Percentiles rank a stretch among this genome's conserved stretches.
Evolutionary conservation across 2,329 filamentous ascomycete genomes (phyloP).

Genomic region (Epichloe sylvatica): DNA sequence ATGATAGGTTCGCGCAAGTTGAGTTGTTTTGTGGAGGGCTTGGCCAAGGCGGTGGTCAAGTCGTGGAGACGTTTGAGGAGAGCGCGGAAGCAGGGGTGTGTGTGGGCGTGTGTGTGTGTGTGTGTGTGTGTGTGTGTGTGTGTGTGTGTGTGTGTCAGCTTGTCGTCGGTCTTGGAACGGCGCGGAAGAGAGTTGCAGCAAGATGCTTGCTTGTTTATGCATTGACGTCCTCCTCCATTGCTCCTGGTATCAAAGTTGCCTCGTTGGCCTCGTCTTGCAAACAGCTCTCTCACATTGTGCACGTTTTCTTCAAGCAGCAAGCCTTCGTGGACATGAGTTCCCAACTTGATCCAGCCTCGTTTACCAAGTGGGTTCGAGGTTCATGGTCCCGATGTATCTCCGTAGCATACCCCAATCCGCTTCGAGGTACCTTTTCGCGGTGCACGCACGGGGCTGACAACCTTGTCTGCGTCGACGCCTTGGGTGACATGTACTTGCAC

Average conservation of each 20-base stretch:
- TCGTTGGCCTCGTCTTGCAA: too few species aligned
- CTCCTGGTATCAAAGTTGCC: background rate
- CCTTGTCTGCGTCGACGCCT: slow-evolving; percentile 6
- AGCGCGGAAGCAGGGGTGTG: slow-evolving; percentile 5
- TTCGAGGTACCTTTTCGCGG: slow-evolving; percentile 7
- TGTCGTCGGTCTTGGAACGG: too few species aligned
- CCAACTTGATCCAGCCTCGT: background rate
- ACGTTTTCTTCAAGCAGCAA: background rate
- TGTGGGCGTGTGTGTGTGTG: background rate
- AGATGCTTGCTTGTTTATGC: background rate
- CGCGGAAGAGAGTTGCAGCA: background rate
- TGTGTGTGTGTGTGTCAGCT: too few species aligned
- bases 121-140: background rate
- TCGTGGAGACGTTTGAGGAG: slow-evolving; percentile 1
- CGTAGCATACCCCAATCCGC: slow-evolving; percentile 1
- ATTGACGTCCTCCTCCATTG: background rate
- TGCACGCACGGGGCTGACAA: background rate
- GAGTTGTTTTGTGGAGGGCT: slow-evolving; percentile 6
- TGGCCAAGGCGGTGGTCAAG: background rate
- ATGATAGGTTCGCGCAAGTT: slow-evolving; percentile 4
- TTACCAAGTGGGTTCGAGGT: slow-evolving; percentile 1
- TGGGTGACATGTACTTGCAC: slow-evolving; percentile 1
- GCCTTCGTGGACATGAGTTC: background rate
- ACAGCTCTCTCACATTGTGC: background rate
- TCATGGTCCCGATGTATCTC: slow-evolving; percentile 2